Percentiles rank a stretch among this genome's conserved stretches.
phyloP scores from a whole-genome alignment of 2,329 filamentous ascomycete genomes.

The Colletotrichum agaves region DNA sequence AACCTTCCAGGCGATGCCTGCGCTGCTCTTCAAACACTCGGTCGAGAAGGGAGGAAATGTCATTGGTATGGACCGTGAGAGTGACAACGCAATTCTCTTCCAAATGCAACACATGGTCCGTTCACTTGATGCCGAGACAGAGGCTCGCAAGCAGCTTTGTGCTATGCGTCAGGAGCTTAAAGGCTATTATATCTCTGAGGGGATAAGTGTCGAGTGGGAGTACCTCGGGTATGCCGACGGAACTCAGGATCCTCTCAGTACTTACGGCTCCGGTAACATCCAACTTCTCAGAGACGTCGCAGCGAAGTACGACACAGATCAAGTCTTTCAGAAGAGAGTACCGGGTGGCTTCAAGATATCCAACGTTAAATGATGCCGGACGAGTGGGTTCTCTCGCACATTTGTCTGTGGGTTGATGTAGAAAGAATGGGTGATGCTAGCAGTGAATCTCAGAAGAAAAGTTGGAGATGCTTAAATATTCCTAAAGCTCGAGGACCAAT shows the following conservation, averaged over 20 bases:
- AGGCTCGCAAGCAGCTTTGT: neutral
- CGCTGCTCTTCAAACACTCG: constrained; percentile 1
- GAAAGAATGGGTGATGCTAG: no score
- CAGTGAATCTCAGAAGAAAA: no score
- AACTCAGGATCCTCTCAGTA: constrained; percentile 48
- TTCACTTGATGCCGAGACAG: neutral
- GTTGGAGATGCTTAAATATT: no score
- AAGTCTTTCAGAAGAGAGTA: constrained; percentile 46
- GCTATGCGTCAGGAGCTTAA: neutral
- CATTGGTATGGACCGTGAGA: constrained; percentile 9
- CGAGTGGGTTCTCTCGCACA: neutral
- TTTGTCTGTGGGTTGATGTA: no score
- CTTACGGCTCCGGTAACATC: constrained; percentile 50
- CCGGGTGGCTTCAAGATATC: constrained; percentile 39
- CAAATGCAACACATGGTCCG: constrained; percentile 18
- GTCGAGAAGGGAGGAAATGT: neutral
- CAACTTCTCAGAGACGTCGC: constrained; percentile 42
- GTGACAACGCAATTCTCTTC: neutral
- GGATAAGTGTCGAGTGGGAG: constrained; percentile 17
- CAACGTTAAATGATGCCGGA: neutral
- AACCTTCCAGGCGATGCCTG: constrained; percentile 4
- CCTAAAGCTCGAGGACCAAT: no score
- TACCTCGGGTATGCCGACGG: constrained; percentile 53
- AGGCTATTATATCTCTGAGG: constrained; percentile 7
- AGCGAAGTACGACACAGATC: constrained; percentile 46